phyloP scores from a whole-genome alignment of 192 early-diverging fungal genomes.

The Coemansia sp. region DNA sequence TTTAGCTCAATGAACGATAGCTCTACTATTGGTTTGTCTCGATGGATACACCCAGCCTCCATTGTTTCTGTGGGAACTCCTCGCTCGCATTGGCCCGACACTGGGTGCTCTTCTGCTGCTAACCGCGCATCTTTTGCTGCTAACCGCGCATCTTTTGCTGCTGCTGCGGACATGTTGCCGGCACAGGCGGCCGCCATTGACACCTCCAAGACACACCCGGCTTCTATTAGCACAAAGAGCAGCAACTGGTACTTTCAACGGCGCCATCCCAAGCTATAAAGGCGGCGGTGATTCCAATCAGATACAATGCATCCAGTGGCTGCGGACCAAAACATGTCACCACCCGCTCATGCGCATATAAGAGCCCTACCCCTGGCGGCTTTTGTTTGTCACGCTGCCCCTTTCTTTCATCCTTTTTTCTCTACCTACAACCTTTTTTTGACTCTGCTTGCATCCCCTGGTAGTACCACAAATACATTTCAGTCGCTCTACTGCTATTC shows the following conservation, averaged over 20 bases:
- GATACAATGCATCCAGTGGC: neutral
- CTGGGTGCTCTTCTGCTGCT: neutral
- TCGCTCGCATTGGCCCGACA: constrained; percentile 20
- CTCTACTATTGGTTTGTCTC: neutral
- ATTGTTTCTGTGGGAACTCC: constrained; percentile 15
- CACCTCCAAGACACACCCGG: constrained; percentile 26
- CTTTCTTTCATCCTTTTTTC: neutral
- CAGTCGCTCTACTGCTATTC: constrained; percentile 3
- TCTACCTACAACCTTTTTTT: neutral
- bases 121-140: neutral
- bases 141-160: no score
- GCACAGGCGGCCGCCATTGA: constrained; percentile 13
- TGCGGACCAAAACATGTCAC: constrained; percentile 5
- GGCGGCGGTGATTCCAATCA: neutral
- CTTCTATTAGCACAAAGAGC: neutral
- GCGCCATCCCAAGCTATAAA: constrained; percentile 19
- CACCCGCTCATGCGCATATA: neutral
- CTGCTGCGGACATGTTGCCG: neutral
- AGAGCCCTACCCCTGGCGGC: neutral
- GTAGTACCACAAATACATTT: neutral
- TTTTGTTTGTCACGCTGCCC: neutral
- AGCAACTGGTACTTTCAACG: neutral
- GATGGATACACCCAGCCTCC: constrained; percentile 21
- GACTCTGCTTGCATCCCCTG: neutral
- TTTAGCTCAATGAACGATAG: neutral